Evolutionary conservation across 140 eudicot genomes (phyloP), one percentile per base, ranked within the genome.

Genomic region (Anethum foeniculum): DNA sequence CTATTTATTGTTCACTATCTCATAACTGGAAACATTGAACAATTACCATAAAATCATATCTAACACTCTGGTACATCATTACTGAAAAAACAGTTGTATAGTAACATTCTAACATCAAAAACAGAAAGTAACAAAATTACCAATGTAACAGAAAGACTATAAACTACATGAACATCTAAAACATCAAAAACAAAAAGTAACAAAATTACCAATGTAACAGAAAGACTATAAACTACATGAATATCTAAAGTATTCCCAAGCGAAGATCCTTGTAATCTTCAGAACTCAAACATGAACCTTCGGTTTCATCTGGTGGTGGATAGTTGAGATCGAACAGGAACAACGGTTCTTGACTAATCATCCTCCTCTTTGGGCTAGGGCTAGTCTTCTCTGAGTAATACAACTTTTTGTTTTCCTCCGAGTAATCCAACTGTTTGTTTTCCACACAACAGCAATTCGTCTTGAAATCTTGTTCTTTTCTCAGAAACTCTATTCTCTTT

Each of bases 291-390:
- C 49, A 71, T 38, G 76, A 71, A 12, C 49, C 7, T 71, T 23
- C 52, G 6, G 12, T 5, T 39, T 72, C 52, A 18, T 74, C 78
- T 12, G 78, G 54, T 43, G 78, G 78, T 74, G 78, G 78, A 14
- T 41, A 74, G 27, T 74, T 74, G 7, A 74, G 78, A 74, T 74
- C 78, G 16, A 74, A 74, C 38, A 5, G 28, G 32, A 73, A 71
- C 46, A 34, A 0, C 3, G 48, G 48, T 38, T 23, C 16, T 18
- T 38, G 32, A 1, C 43, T 30, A 13, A 32, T 1, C 30, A 11
- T 60, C 69, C 32, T 60, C 69, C 69, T 25, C 69, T 60, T 60
- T 0, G 69, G 34, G 34, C 69, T 25, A 60, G 34, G 52, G 52
- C 52, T 47, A 13, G 52, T 6, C 27, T 21, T 56, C 65, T 56